Evolutionary conservation across 1,139 yeast species (phyloP), one percentile per base, ranked within the genome.

Genomic region (Blastobotrys elegans): DNA sequence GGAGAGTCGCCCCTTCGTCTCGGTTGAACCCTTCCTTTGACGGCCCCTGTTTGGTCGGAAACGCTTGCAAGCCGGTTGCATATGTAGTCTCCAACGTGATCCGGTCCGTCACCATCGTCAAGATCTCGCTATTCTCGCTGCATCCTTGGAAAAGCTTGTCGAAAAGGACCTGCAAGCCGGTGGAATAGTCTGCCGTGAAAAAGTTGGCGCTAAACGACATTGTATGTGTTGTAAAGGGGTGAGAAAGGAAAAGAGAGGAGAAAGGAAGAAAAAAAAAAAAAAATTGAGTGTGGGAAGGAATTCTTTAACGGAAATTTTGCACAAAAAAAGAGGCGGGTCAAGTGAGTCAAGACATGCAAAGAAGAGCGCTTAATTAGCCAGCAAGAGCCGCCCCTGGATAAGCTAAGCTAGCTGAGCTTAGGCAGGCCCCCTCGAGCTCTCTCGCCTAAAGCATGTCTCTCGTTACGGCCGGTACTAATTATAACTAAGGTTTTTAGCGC

Each of bases 171-270:
- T 73, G 69, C 48, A 79, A 68, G 36, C 89, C 81, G 13, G 74
- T 68, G 16, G 71, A 67, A 60, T 84, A 82, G 64, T 85, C 94
- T 36, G 73, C 75, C 5, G 90, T 74, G 95, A 95, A 86, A 66
- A 86, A 86, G 37, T 48, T 48, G 44, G 48, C 49, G n/a, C 54
- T 50, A 36, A 57, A 57, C 41, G 16, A 26, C 21, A 6, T n/a
- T 20, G 29, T 11, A 16, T 10, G n/a, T n/a, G n/a, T n/a, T n/a
- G n/a, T n/a, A n/a, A n/a, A n/a, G 10, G 20, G 30, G 13, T 13
- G 24, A 13, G 17, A 22, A 20, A 14, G 32, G 8, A 26, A 27
- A 13, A 38, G 17, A 20, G 24, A 20, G 27, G 36, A 10, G 10
- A 13, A 43, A 43, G 18, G 32, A 33, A 33, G 16, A 43, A 26